Percentiles rank a stretch among this genome's conserved stretches.
Conservation (phyloP, 768 basidiomycete species). For the Pulveroboletus ravenelii region DNA sequence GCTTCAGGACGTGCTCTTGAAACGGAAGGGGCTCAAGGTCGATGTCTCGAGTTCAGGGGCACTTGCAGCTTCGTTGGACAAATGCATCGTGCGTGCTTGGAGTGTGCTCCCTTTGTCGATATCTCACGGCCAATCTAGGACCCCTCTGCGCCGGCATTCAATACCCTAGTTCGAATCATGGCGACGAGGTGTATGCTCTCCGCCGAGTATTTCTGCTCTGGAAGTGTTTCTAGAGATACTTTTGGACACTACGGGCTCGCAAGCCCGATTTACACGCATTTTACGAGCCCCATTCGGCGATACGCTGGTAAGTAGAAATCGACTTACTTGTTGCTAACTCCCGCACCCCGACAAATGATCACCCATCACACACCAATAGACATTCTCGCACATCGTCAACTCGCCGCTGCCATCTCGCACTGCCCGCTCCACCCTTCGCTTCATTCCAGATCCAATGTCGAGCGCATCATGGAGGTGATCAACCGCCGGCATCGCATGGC, state of each 20-base stretch:
- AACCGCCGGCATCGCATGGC: conserved; percentile 94
- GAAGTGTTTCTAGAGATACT: conserved; percentile 85
- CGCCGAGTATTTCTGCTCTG: conserved; percentile 97
- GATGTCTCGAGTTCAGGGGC: conserved; percentile 92
- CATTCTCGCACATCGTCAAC: conserved; percentile 90
- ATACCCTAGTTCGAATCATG: conserved; percentile 98
- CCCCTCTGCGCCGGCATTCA: conserved; percentile 81
- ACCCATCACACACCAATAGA: conserved; percentile 41
- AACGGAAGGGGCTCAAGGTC: conserved; percentile 74
- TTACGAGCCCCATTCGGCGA: conserved; percentile 94
- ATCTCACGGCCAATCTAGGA: conserved; percentile 47
- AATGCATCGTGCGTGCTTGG: conserved; percentile 63
- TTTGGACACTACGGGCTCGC: conserved; percentile 99
- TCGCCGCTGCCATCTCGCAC: conserved; percentile 84
- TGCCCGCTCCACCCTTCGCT: conserved; percentile 79
- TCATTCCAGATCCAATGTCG: conserved; percentile 85
- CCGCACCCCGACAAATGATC: neutral
- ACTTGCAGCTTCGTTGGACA: conserved; percentile 82
- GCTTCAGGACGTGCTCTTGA: conserved; percentile 84
- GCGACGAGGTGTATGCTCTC: conserved; percentile 98
- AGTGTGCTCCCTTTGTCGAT: neutral
- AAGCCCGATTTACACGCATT: conserved; percentile 95
- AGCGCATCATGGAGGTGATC: conserved; percentile 78
- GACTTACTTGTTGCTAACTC: neutral
- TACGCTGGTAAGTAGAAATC: conserved; percentile 67